Conservation (phyloP, 1,284 basidiomycete species). For the Xerocomus tenax region DNA sequence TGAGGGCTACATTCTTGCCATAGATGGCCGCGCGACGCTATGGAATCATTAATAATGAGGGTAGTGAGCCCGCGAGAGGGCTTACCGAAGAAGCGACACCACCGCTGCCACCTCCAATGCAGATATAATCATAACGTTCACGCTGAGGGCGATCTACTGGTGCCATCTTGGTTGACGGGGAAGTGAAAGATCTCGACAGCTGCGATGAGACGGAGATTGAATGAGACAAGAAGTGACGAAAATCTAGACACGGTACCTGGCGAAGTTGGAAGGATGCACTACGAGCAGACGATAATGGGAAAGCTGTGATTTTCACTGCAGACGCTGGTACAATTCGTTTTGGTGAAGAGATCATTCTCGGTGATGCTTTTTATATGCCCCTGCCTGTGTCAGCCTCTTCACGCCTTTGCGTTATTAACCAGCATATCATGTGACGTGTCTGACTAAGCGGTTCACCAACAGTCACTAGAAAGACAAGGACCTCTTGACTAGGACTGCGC, state of each 20-base stretch:
- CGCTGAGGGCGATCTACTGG: slow-evolving; percentile 55
- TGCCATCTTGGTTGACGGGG: slow-evolving; percentile 47
- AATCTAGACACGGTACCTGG: slow-evolving; percentile 22
- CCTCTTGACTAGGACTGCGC: too few species aligned
- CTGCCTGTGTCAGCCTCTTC: slow-evolving; percentile 13
- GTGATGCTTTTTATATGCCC: slow-evolving; percentile 16
- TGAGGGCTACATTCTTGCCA: slow-evolving; percentile 87
- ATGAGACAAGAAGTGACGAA: slow-evolving; percentile 9
- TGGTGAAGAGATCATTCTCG: slow-evolving; percentile 12
- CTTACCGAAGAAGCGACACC: slow-evolving; percentile 68
- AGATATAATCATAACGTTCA: slow-evolving; percentile 65
- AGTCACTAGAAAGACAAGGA: too few species aligned
- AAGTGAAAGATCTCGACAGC: slow-evolving; percentile 45
- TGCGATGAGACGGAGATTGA: slow-evolving; percentile 20
- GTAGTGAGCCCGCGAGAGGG: not conserved
- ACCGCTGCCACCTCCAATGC: slow-evolving; percentile 80
- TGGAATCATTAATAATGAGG: not conserved
- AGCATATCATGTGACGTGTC: slow-evolving; percentile 13
- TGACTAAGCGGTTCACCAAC: not conserved
- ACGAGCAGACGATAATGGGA: slow-evolving; percentile 2
- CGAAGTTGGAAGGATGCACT: slow-evolving; percentile 22
- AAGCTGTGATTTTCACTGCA: slow-evolving; percentile 12
- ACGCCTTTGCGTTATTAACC: not conserved
- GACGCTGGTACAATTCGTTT: slow-evolving; percentile 9
- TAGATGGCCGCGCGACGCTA: slow-evolving; percentile 83